Evolutionary conservation across 371 early-diverging fungal genomes (phyloP).

Genomic region (Lichtheimia corymbifera): DNA sequence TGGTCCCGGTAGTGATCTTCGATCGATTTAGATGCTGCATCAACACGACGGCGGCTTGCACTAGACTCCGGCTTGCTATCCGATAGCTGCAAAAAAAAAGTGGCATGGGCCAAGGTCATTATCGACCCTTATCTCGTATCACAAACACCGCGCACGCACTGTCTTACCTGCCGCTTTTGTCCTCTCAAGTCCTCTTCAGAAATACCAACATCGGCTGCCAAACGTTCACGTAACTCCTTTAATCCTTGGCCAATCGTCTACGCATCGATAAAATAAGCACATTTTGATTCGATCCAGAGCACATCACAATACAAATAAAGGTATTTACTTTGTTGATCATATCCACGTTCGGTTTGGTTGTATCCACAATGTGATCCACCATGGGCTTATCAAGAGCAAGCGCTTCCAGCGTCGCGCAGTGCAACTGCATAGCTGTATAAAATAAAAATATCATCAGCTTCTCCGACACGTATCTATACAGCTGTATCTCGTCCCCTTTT

Average conservation of each 20-base stretch:
- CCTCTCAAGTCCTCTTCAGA: neutral
- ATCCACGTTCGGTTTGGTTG: slow-evolving; percentile 21
- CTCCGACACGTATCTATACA: too few species aligned
- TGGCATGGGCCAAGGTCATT: slow-evolving; percentile 6
- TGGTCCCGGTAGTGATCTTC: slow-evolving; percentile 12
- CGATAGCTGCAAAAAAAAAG: slow-evolving; percentile 5
- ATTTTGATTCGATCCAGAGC: slow-evolving; percentile 14
- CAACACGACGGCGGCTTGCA: neutral
- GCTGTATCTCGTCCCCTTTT: neutral
- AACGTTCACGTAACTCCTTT: neutral
- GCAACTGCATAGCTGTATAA: slow-evolving; percentile 55
- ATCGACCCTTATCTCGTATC: slow-evolving; percentile 8
- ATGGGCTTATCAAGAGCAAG: slow-evolving; percentile 48
- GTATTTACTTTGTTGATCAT: slow-evolving; percentile 22
- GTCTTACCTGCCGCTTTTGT: slow-evolving; percentile 7
- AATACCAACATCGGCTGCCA: neutral
- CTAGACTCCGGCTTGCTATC: neutral
- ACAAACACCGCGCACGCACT: slow-evolving; percentile 4
- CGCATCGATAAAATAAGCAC: neutral
- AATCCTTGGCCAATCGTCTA: too few species aligned
- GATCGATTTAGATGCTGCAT: slow-evolving; percentile 8
- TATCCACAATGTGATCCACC: slow-evolving; percentile 16
- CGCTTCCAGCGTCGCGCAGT: slow-evolving; percentile 63
- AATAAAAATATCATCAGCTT: slow-evolving; percentile 1
- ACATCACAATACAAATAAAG: neutral